Evolutionary conservation across 176 grass and related monocot genomes (phyloP), one percentile per base, ranked within the genome.

Genomic region (Oropetium thomaeum): DNA sequence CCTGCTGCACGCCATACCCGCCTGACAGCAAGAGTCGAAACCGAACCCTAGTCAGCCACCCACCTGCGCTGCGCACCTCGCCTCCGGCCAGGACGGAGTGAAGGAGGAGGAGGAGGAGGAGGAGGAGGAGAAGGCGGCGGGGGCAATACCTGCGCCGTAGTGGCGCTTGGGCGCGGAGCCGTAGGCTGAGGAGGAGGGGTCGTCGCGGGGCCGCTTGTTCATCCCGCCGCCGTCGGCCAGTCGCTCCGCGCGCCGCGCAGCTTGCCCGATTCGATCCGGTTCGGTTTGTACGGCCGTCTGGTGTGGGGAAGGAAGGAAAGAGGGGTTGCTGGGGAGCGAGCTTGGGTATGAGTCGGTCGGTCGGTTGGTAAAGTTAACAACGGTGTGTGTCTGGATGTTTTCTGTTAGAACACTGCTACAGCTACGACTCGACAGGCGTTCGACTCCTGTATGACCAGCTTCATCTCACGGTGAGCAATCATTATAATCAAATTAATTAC

Each of bases 171-270:
- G 75, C n/a, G 28, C 75, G 62, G 75, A 44, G 61, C 33, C 69
- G 54, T 26, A 60, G 43, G 17, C 47, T 17, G 49, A 52, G 49
- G 4, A 64, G 79, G 75, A 74, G 42, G 80, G 27, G 22, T 83
- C 86, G 74, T 74, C 86, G 54, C 80, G 80, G 43, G 79, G 74
- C 16, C 86, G 80, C 86, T 79, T 88, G 75, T 61, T 83, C 86
- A 83, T 88, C 27, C 16, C 53, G 41, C 69, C 80, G 74, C 69
- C 42, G 58, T 42, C 41, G 14, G 49, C 7, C n/a, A 2, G 2
- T 22, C 23, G 53, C 23, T 23, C 23, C 10, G 48, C 1, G 7
- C 44, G 44, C 44, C 44, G 35, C n/a, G n/a, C n/a, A n/a, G n/a
- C 16, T 19, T n/a, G 52, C 52, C 26, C 52, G 45, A 28, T 69